Evolutionary conservation across 768 basidiomycete species (phyloP).

Genomic region (Rickenella mellea): DNA sequence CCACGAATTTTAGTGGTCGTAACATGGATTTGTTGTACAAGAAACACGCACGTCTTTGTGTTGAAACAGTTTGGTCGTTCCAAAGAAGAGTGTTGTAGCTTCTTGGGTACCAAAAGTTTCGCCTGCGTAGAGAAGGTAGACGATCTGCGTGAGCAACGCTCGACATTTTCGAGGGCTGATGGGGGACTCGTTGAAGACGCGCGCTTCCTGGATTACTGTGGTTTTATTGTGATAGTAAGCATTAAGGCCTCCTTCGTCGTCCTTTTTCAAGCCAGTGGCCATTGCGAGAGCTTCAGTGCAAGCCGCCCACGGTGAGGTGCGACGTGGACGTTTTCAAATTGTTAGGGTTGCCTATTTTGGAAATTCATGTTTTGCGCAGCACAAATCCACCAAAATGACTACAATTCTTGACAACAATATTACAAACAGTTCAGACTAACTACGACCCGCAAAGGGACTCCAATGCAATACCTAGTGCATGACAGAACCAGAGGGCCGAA

Average conservation of each 20-base stretch:
- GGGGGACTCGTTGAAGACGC: slow-evolving; percentile 98
- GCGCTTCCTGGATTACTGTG: slow-evolving; percentile 95
- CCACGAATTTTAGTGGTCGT: slow-evolving; percentile 2
- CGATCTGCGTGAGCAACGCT: slow-evolving; percentile 90
- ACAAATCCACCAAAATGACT: too few species aligned
- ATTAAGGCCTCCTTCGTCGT: slow-evolving; percentile 90
- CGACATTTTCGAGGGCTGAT: slow-evolving; percentile 97
- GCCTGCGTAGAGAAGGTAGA: slow-evolving; percentile 93
- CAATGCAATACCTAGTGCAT: too few species aligned
- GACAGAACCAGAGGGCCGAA: too few species aligned
- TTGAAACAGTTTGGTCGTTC: slow-evolving; percentile 97
- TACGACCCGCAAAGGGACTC: too few species aligned
- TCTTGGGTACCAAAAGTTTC: slow-evolving; percentile 94
- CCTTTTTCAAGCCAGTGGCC: slow-evolving; percentile 87
- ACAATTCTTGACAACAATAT: too few species aligned
- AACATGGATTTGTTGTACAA: background rate
- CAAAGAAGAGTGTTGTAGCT: slow-evolving; percentile 96
- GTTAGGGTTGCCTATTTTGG: background rate
- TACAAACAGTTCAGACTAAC: too few species aligned
- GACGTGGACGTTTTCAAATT: background rate
- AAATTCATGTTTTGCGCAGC: background rate
- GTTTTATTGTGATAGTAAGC: slow-evolving; percentile 96
- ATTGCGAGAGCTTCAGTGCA: slow-evolving; percentile 37
- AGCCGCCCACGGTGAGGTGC: background rate
- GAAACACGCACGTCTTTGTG: slow-evolving; percentile 85